phyloP scores from a whole-genome alignment of 2,329 filamentous ascomycete species.

The Stagonosporopsis vannaccii region DNA sequence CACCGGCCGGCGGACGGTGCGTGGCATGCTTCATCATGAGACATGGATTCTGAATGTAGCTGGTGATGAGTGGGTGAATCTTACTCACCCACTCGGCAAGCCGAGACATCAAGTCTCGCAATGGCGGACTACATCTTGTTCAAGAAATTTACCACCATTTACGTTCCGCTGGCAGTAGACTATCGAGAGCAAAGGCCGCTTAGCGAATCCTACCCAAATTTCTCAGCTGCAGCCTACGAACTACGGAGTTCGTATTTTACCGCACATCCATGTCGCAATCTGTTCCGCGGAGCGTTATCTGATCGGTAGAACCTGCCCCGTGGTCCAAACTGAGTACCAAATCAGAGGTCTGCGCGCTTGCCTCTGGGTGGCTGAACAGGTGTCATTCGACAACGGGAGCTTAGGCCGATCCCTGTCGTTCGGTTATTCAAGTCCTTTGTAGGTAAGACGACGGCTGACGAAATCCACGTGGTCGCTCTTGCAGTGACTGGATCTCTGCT shows the following conservation, averaged over 20 bases:
- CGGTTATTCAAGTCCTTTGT: not conserved
- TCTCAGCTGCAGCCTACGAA: not conserved
- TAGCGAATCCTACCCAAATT: not conserved
- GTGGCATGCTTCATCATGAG: too few relatives aligned
- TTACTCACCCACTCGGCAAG: too few relatives aligned
- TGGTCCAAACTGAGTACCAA: not conserved
- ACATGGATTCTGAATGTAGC: not conserved
- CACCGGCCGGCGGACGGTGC: too few relatives aligned
- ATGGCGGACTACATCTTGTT: too few relatives aligned
- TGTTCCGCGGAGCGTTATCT: not conserved
- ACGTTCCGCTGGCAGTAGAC: not conserved
- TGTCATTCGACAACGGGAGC: slow-evolving; percentile 1
- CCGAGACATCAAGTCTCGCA: too few relatives aligned
- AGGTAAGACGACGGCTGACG: slow-evolving; percentile 7
- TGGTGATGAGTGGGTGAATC: not conserved
- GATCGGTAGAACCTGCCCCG: not conserved
- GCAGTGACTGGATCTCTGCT: not conserved
- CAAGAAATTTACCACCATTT: too few relatives aligned
- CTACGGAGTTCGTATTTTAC: not conserved
- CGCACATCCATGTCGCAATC: not conserved
- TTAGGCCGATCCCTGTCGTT: not conserved
- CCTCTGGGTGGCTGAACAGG: not conserved
- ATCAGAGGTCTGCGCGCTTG: not conserved
- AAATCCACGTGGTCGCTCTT: not conserved
- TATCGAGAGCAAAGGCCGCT: not conserved